Conservation (phyloP, 2,329 filamentous ascomycete genomes). For the Alternaria postmessia region DNA sequence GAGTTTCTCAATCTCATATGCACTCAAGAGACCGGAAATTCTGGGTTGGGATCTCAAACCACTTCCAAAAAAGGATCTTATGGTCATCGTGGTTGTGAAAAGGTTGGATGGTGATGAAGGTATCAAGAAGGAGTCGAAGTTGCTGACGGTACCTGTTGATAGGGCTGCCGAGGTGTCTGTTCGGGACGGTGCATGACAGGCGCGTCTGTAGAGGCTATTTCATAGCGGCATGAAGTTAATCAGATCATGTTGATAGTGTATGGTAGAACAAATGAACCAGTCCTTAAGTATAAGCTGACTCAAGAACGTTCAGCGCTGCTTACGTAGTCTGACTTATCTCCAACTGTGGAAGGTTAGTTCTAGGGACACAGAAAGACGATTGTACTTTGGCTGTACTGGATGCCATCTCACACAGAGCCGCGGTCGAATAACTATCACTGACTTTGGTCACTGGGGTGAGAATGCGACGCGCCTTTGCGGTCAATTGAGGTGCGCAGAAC, state of each 20-base stretch:
- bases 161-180: background rate
- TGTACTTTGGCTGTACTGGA: too few species aligned
- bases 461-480: too few species aligned
- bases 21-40: slow-evolving; percentile 9
- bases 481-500: too few species aligned
- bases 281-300: background rate
- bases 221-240: background rate
- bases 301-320: background rate
- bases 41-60: slow-evolving; percentile 40
- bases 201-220: background rate
- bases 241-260: background rate
- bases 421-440: too few species aligned
- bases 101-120: slow-evolving; percentile 8
- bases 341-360: too few species aligned
- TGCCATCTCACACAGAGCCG: too few species aligned
- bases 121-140: slow-evolving; percentile 5
- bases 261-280: too few species aligned
- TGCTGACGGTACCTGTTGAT: slow-evolving; percentile 2
- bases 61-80: slow-evolving; percentile 22
- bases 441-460: too few species aligned
- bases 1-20: slow-evolving; percentile 17
- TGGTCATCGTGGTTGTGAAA: slow-evolving; percentile 34
- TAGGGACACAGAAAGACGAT: too few species aligned
- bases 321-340: too few species aligned
- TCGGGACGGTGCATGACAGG: background rate